Conservation (phyloP, 345 rosid genomes). For the Eucalyptus regnans region DNA sequence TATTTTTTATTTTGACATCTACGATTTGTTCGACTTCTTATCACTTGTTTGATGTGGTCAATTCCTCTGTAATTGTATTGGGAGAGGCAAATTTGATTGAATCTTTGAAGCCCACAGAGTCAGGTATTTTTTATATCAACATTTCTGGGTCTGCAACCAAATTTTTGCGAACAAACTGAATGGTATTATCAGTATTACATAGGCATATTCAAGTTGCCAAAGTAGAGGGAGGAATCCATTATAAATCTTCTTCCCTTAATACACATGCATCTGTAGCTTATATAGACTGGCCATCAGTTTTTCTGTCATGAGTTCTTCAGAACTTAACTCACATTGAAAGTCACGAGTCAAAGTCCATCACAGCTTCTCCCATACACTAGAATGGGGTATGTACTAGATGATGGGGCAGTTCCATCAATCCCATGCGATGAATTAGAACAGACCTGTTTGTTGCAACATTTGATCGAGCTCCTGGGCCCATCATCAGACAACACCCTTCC, state of each 20-base stretch:
- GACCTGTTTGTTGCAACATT: not conserved
- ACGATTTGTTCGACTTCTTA: not conserved
- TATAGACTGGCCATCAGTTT: not conserved
- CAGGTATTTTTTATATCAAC: not conserved
- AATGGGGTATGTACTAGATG: not conserved
- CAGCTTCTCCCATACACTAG: not conserved
- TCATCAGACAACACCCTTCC: not conserved
- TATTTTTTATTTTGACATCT: not conserved
- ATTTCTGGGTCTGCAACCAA: not conserved
- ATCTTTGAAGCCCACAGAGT: not conserved
- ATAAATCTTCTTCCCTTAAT: not conserved
- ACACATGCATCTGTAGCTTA: not conserved
- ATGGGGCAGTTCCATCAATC: not conserved
- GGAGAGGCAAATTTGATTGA: not conserved
- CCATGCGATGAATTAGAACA: not conserved
- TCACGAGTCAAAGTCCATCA: not conserved
- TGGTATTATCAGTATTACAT: not conserved
- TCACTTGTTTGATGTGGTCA: not conserved
- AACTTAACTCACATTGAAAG: not conserved
- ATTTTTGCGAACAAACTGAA: not conserved
- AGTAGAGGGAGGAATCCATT: not conserved
- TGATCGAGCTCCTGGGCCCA: not conserved
- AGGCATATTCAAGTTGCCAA: not conserved
- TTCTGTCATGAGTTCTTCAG: not conserved
- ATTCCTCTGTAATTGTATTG: not conserved